phyloP scores from a whole-genome alignment of 192 early-diverging fungal genomes.

The Linnemannia exigua region DNA sequence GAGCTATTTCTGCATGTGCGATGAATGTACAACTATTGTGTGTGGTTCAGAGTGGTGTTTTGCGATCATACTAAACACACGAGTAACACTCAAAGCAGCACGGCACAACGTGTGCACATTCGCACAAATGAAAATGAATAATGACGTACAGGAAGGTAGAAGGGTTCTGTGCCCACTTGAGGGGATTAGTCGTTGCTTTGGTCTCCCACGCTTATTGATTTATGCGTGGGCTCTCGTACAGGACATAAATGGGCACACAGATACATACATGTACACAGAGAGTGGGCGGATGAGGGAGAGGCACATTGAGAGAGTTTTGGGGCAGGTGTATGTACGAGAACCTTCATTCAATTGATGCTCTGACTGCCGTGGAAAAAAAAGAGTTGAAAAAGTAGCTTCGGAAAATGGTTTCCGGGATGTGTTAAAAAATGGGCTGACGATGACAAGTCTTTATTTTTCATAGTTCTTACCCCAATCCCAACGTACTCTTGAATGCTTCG shows the following conservation, averaged over 20 bases:
- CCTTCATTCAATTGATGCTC: background rate
- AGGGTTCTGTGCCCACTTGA: conserved; percentile 4
- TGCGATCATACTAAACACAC: too few relatives aligned
- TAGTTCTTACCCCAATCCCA: background rate
- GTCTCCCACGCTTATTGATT: background rate
- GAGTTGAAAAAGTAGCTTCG: background rate
- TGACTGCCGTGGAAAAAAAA: background rate
- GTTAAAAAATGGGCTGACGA: background rate
- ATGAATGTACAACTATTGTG: too few relatives aligned
- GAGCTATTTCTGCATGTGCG: too few relatives aligned
- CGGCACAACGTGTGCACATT: background rate
- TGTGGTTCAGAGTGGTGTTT: too few relatives aligned
- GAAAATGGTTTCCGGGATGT: background rate
- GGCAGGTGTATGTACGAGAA: background rate
- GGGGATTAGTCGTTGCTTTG: background rate
- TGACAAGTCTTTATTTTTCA: background rate
- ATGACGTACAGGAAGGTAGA: background rate
- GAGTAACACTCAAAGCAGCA: too few relatives aligned
- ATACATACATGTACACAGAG: background rate
- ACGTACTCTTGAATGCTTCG: background rate
- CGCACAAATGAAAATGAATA: background rate
- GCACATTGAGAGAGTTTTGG: background rate
- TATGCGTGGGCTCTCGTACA: background rate
- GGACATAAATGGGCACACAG: background rate
- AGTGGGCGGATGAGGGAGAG: background rate